Conservation (phyloP, 495 filamentous ascomycete species). For the Recurvomyces mirabilis region DNA sequence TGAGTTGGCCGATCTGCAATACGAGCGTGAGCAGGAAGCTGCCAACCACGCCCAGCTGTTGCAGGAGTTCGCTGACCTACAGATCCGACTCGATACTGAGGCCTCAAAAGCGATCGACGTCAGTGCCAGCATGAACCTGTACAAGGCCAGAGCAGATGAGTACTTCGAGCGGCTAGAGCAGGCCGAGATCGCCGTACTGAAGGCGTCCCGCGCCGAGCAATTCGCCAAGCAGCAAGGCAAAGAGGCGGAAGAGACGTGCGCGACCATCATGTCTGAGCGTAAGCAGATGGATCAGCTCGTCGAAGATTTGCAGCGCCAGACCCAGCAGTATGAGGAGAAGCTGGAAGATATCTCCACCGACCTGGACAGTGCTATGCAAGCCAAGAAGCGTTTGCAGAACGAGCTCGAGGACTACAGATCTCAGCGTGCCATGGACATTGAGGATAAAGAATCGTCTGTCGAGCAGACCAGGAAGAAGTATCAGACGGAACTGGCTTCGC, state of each 20-base stretch:
- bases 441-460: slow-evolving; percentile 92
- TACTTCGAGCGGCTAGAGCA: slow-evolving; percentile 98
- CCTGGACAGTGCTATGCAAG: slow-evolving; percentile 71
- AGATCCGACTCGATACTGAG: slow-evolving; percentile 86
- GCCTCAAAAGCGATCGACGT: slow-evolving; percentile 75
- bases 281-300: slow-evolving; percentile 79
- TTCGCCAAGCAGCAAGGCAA: slow-evolving; percentile 80
- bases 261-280: slow-evolving; percentile 81
- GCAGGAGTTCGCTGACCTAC: slow-evolving; percentile 85
- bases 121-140: slow-evolving; percentile 69
- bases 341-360: slow-evolving; percentile 89
- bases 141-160: slow-evolving; percentile 89
- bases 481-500: slow-evolving; percentile 75
- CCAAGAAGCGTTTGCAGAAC: slow-evolving; percentile 91
- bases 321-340: slow-evolving; percentile 78
- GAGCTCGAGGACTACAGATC: slow-evolving; percentile 96
- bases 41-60: slow-evolving; percentile 76
- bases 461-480: slow-evolving; percentile 98
- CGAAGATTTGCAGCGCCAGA: slow-evolving; percentile 82
- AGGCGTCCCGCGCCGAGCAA: slow-evolving; percentile 82
- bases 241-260: slow-evolving; percentile 85
- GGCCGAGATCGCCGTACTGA: slow-evolving; percentile 88
- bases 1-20: slow-evolving; percentile 68
- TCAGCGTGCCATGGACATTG: slow-evolving; percentile 88
- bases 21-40: slow-evolving; percentile 71